Evolutionary conservation across 1,284 basidiomycete species (phyloP).

Genomic region (Retiboletus flavoniger): DNA sequence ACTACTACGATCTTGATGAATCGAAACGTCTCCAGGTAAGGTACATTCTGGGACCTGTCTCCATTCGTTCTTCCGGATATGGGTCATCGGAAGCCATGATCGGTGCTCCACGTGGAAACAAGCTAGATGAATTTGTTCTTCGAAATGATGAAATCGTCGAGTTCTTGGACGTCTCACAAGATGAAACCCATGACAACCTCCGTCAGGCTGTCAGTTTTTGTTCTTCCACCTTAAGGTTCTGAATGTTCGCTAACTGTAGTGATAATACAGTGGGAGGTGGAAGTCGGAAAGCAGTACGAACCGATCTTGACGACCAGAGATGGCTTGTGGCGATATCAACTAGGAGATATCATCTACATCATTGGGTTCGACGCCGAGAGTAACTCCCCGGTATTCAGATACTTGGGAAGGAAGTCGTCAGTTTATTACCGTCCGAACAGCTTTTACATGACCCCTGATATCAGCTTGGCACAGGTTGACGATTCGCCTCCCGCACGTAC

Average conservation of each 20-base stretch:
- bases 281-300: slow-evolving; percentile 22
- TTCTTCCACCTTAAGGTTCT: not conserved
- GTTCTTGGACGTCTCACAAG: slow-evolving; percentile 17
- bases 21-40: slow-evolving; percentile 12
- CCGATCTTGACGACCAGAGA: slow-evolving; percentile 21
- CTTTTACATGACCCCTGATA: not conserved
- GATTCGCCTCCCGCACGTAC: slow-evolving; percentile 5
- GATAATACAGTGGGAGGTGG: slow-evolving; percentile 22
- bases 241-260: not conserved
- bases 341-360: slow-evolving; percentile 23
- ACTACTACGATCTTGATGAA: not conserved
- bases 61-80: slow-evolving; percentile 9
- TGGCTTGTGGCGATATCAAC: slow-evolving; percentile 28
- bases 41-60: slow-evolving; percentile 16
- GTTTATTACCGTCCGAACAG: not conserved
- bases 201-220: slow-evolving; percentile 14
- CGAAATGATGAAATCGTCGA: slow-evolving; percentile 8
- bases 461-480: slow-evolving; percentile 4
- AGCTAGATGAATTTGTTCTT: slow-evolving; percentile 10
- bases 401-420: slow-evolving; percentile 17
- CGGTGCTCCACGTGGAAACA: not conserved
- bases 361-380: slow-evolving; percentile 12
- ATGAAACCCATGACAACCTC: slow-evolving; percentile 13
- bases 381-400: slow-evolving; percentile 13
- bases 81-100: slow-evolving; percentile 7